Conservation (phyloP, 2,329 filamentous ascomycete species). For the Botrytis byssoidea region DNA sequence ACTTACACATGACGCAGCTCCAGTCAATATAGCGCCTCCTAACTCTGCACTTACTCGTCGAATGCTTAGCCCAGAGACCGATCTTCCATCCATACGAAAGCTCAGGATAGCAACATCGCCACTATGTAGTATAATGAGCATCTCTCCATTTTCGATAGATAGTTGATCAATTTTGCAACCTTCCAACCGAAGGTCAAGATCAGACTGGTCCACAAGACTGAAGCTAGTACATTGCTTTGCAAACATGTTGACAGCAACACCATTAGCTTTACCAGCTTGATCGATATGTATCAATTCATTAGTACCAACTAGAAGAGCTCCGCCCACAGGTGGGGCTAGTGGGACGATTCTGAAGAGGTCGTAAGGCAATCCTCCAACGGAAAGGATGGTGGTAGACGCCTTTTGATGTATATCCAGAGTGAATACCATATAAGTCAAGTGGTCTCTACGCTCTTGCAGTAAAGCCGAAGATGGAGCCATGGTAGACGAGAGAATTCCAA, state of each 20-base stretch:
- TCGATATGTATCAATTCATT: conserved; percentile 96
- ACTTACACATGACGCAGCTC: conserved; percentile 66
- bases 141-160: conserved; percentile 73
- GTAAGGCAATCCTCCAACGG: conserved; percentile 79
- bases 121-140: conserved; percentile 76
- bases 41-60: conserved; percentile 60
- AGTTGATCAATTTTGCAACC: conserved; percentile 75
- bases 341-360: conserved; percentile 82
- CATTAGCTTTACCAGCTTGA: conserved; percentile 90
- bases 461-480: conserved; percentile 72
- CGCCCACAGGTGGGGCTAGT: conserved; percentile 81
- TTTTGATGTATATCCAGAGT: conserved; percentile 91
- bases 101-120: conserved; percentile 73
- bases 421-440: conserved; percentile 88
- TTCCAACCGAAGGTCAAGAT: conserved; percentile 77
- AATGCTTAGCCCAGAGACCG: conserved; percentile 82
- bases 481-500: conserved; percentile 85
- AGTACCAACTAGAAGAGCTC: conserved; percentile 78
- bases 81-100: conserved; percentile 86
- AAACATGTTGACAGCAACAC: conserved; percentile 89
- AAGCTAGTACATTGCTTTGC: conserved; percentile 81
- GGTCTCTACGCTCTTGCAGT: conserved; percentile 73
- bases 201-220: conserved; percentile 80
- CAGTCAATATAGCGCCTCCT: conserved; percentile 61
- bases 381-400: conserved; percentile 88